Percentiles rank a stretch among this genome's conserved stretches.
Conservation (phyloP, 345 rosid genomes). For the Camelina sativa region DNA sequence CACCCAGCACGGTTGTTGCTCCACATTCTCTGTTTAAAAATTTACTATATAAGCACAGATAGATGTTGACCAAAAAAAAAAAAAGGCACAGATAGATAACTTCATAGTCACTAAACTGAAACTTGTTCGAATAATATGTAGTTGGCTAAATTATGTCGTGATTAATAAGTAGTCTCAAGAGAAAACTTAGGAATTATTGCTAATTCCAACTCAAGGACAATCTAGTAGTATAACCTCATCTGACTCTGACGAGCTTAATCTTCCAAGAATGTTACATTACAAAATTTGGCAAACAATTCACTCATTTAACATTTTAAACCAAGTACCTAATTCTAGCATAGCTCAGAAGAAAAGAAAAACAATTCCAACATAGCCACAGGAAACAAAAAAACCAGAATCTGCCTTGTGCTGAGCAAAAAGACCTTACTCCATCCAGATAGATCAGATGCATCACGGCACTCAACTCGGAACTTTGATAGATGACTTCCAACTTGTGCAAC, state of each 20-base stretch:
- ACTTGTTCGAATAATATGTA: background rate
- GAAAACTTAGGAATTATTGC: background rate
- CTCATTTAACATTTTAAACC: constrained; percentile 24
- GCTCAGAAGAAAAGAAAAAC: too few relatives aligned
- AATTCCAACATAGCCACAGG: background rate
- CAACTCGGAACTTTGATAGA: constrained; percentile 78
- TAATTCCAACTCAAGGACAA: background rate
- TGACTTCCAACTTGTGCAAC: constrained; percentile 88
- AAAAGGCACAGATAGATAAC: constrained; percentile 20
- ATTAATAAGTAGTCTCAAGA: background rate
- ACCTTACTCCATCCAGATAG: constrained; percentile 83
- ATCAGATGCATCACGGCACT: constrained; percentile 91
- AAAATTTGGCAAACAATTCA: background rate
- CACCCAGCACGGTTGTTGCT: constrained; percentile 92
- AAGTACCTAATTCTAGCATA: constrained; percentile 2
- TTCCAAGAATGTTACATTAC: background rate
- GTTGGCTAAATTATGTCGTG: background rate
- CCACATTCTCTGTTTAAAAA: constrained; percentile 60
- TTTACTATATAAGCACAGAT: constrained; percentile 28
- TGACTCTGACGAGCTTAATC: constrained; percentile 3
- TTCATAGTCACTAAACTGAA: constrained; percentile 3
- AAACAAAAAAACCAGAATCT: background rate
- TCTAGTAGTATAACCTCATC: constrained; percentile 30
- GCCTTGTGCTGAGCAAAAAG: constrained; percentile 25
- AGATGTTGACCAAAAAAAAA: too few relatives aligned